Base-by-base conservation (phyloP, 257 asterid genomes). In the Jasminum sambac region DNA sequence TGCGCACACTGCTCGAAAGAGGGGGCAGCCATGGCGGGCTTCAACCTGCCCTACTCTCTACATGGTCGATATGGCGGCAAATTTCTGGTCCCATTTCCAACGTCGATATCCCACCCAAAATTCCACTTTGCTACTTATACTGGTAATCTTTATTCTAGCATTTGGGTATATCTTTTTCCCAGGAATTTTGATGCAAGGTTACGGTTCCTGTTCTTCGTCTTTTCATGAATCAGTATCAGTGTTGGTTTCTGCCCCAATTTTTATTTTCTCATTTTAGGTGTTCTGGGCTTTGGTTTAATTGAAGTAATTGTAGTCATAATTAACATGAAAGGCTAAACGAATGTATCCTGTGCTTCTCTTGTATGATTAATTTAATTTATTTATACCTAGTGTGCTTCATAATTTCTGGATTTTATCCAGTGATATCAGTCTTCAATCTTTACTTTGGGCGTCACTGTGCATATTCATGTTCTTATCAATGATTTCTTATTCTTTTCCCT, bases 1-100 rank as follows among this genome's bases (percentile, higher is more conserved):
- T 71, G 8, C 38, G 21, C 59, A 57, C 39, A 64, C 48, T 59
- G 19, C 13, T 7, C 48, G 25, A 72, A 25, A 16, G 37, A 34
- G 58, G 50, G 12, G 63, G 65, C 63, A 63, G 72, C 71, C 61
- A 88, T 90, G 96, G 88, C 83, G 12, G 82, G 79, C 84, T 81
- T 82, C 63, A 83, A 84, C 77, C 81, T 83, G 55, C 86, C 88
- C 69, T 77, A 68, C 81, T 69, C 88, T 44, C 72, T 75, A 37
- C 81, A 72, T 46, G 68, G 65, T 75, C 74, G 70, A 67, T 72
- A 74, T 76, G 80, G 75, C 70, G 80, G 81, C 62, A 76, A 80
- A 44, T 72, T 72, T 63, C 6, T 77, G 25, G 63, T 71, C 69
- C 75, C 80, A n/a, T 78, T 84, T 57, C 78, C 87, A 23, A 30